Evolutionary conservation across 2,329 filamentous ascomycete species (phyloP).

Genomic region (Ascochyta pisi): DNA sequence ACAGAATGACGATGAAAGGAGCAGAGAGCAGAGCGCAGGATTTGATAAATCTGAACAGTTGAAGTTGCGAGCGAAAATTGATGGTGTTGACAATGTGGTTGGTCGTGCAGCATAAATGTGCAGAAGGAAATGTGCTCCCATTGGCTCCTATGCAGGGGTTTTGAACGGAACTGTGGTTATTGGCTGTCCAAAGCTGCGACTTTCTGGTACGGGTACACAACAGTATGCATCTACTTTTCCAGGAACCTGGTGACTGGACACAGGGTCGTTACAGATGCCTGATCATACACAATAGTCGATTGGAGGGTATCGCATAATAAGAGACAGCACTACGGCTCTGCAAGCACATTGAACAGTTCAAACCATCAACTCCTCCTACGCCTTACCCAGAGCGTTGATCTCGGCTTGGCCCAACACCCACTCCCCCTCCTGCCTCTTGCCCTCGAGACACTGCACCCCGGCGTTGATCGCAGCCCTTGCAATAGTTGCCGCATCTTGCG

Average conservation of each 20-base stretch:
- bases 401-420: slow-evolving; percentile 68
- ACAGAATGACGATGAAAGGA: background rate
- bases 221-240: background rate
- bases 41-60: no score
- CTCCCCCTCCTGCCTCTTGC: slow-evolving; percentile 62
- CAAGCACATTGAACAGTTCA: background rate
- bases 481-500: slow-evolving; percentile 77
- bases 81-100: background rate
- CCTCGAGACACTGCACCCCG: slow-evolving; percentile 13
- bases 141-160: background rate
- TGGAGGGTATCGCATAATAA: slow-evolving; percentile 6
- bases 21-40: background rate
- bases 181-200: background rate
- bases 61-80: no score
- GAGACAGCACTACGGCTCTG: background rate
- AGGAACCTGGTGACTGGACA: background rate
- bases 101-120: background rate
- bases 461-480: slow-evolving; percentile 14
- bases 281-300: background rate
- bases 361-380: background rate
- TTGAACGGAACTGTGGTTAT: background rate
- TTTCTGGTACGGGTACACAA: background rate
- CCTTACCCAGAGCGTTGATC: slow-evolving; percentile 70
- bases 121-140: background rate
- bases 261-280: background rate